Evolutionary conservation across 495 filamentous ascomycete genomes (phyloP), one percentile per base, ranked within the genome.

Genomic region (Symbiotaphrina buchneri): DNA sequence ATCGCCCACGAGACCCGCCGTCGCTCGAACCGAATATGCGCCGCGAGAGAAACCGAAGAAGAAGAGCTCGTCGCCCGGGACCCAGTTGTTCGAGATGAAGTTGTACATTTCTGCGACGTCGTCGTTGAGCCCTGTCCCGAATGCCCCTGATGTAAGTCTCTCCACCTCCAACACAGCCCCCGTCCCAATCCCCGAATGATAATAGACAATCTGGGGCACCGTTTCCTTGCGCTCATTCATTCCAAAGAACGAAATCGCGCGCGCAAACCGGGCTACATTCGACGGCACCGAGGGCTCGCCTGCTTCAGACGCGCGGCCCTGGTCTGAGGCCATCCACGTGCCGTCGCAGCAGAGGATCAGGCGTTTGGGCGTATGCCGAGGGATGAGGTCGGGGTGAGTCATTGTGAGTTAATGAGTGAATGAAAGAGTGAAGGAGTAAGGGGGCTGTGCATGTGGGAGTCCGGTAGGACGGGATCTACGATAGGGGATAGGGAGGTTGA

Each of bases 21-120:
- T 52, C 10, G 59, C 54, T 11, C 67, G 52, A 3, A 57, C 67
- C 1, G 67, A 69, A 35, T 58, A 72, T 1, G 65, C 64, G 3
- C 67, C 67, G 5, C 67, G 52, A 1, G 63, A 68, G 42, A 71
- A 72, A 1, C 67, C 67, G 32, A 72, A 58, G 31, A 65, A 59
- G 44, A 55, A 63, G 14, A 72, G 62, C 39, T 70, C 52, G 41
- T 72, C 67, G 13, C 59, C 63, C 2, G 16, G 13, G 6, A 46
- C 40, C 34, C 61, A 68, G 38, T 71, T 68, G 21, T 53, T 45
- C 1, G 51, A 49, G 6, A 65, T 37, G 38, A 63, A 66, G 21
- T 43, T 44, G 35, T 66, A 65, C 2, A 59, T 59, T 34, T 59
- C 55, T 16, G 54, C 45, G 4, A 63, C 50, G 31, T 66, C 61